phyloP scores from a whole-genome alignment of 495 filamentous ascomycete species.

The Aspergillus coremiiformis region DNA sequence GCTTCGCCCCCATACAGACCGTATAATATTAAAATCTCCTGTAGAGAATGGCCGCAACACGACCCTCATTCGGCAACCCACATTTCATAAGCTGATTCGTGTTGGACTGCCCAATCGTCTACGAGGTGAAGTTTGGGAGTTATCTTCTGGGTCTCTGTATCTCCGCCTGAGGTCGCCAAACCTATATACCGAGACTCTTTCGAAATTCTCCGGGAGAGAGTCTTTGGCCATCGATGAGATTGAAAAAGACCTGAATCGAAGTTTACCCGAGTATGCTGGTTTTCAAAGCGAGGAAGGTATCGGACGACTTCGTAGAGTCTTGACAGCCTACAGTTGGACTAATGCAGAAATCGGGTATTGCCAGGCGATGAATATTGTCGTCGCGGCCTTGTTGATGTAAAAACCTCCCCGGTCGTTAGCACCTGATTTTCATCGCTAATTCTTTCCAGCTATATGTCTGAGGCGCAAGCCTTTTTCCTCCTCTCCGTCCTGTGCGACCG shows the following conservation, averaged over 20 bases:
- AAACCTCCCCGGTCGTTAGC: no score
- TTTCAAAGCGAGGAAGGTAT: constrained; percentile 97
- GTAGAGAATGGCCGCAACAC: constrained; percentile 89
- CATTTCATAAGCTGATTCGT: constrained; percentile 93
- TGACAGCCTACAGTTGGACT: constrained; percentile 95
- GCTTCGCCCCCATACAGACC: background rate
- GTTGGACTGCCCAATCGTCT: constrained; percentile 92
- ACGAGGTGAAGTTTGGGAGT: constrained; percentile 92
- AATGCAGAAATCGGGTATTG: constrained; percentile 95
- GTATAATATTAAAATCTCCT: constrained; percentile 7
- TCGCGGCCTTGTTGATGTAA: constrained; percentile 85
- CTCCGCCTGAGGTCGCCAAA: constrained; percentile 78
- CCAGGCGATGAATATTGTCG: constrained; percentile 99
- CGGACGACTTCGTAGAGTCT: constrained; percentile 74
- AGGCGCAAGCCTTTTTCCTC: constrained; percentile 90
- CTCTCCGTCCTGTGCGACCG: constrained; percentile 89
- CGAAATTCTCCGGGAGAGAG: constrained; percentile 71
- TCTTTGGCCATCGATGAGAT: constrained; percentile 97
- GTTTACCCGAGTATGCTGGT: constrained; percentile 91
- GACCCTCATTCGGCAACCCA: constrained; percentile 87
- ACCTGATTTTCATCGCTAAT: no score
- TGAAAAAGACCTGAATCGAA: constrained; percentile 94
- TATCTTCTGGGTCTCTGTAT: constrained; percentile 84
- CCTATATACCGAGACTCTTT: constrained; percentile 73
- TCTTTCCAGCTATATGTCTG: constrained; percentile 98